These are phyloP conservation scores for Cephaloascus albidus DNA, from an alignment of 805 yeast species.

Conservation along the genomic window DNA sequence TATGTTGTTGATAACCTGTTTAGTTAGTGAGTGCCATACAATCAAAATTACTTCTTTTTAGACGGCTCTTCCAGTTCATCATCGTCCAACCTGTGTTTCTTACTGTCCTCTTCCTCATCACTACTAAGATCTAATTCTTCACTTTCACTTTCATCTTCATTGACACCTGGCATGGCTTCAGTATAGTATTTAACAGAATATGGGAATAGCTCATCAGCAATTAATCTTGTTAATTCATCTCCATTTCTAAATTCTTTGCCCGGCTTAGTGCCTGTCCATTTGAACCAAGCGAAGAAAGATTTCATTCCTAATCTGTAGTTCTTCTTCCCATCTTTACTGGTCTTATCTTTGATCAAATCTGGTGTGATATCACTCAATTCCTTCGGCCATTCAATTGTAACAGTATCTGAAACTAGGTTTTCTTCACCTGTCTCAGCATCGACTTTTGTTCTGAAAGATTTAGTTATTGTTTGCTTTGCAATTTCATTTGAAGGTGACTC, in stretches of 20 bases:
- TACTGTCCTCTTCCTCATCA: conserved; percentile 17
- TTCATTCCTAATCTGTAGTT: conserved; percentile 65
- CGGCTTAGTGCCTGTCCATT: conserved; percentile 73
- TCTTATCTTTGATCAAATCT: conserved; percentile 28
- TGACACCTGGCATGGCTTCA: conserved; percentile 56
- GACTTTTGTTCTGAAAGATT: conserved; percentile 40
- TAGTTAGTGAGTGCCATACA: too few relatives aligned
- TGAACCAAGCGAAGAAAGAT: conserved; percentile 81
- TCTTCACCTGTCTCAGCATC: conserved; percentile 46
- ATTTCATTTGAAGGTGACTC: conserved; percentile 36
- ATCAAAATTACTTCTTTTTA: background rate
- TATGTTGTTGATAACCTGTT: too few relatives aligned
- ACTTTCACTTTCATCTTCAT: conserved; percentile 45
- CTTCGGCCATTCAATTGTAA: conserved; percentile 59
- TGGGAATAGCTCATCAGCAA: conserved; percentile 77
- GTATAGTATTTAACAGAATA: conserved; percentile 78
- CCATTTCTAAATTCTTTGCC: conserved; percentile 75
- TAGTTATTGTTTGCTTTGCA: conserved; percentile 49
- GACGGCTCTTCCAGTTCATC: background rate
- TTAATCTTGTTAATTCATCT: conserved; percentile 62
- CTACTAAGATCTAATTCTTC: conserved; percentile 46
- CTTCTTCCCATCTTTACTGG: conserved; percentile 45
- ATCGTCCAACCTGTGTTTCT: conserved; percentile 3
- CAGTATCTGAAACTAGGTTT: conserved; percentile 43
- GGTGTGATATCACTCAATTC: conserved; percentile 53